These are phyloP conservation scores for Punctularia strigosozonata DNA, from an alignment of 768 basidiomycete species.

Conservation along the genomic window DNA sequence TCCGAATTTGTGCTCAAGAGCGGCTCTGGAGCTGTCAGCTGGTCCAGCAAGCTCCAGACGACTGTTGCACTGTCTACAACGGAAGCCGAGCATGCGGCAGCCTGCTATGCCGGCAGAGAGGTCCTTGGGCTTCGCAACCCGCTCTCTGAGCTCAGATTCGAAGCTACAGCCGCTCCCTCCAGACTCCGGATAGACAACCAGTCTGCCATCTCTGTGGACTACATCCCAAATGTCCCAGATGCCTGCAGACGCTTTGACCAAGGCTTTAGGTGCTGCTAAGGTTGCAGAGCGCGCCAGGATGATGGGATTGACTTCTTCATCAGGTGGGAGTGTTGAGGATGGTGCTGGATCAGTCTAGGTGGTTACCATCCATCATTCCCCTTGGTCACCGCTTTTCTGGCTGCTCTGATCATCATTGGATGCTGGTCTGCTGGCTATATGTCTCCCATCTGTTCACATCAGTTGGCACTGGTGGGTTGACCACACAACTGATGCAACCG, in stretches of 20 bases:
- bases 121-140: neutral
- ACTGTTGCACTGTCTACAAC: neutral
- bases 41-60: neutral
- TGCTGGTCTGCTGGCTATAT: too few relatives aligned
- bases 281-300: too few relatives aligned
- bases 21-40: neutral
- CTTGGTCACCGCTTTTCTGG: too few relatives aligned
- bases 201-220: neutral
- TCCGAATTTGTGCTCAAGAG: neutral
- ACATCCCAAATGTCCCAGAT: slow-evolving; percentile 11
- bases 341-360: too few relatives aligned
- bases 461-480: too few relatives aligned
- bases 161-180: neutral
- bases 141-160: neutral
- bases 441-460: too few relatives aligned
- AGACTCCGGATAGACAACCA: neutral
- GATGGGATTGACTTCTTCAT: too few relatives aligned
- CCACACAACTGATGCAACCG: too few relatives aligned
- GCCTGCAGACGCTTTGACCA: slow-evolving; percentile 19
- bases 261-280: too few relatives aligned
- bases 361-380: too few relatives aligned
- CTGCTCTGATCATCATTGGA: too few relatives aligned
- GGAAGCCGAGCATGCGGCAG: neutral
- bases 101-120: neutral
- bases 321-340: too few relatives aligned